phyloP scores from a whole-genome alignment of 371 early-diverging fungal genomes.

The Actinomortierella ambigua region DNA sequence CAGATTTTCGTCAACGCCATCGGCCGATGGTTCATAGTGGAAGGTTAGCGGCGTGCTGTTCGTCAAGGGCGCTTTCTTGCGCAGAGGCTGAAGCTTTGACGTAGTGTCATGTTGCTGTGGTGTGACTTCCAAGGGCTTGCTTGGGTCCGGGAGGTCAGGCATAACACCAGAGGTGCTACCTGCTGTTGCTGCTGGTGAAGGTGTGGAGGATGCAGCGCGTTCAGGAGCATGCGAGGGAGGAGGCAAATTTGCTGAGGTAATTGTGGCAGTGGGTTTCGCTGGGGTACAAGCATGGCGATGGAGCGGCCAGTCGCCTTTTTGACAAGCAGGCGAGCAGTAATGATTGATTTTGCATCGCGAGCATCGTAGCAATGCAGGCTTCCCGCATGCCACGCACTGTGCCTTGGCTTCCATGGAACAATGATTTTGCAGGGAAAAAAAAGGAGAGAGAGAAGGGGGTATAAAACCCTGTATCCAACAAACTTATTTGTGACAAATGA shows the following conservation, averaged over 20 bases:
- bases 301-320: constrained; percentile 33
- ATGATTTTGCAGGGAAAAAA: too few species aligned
- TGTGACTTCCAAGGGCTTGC: constrained; percentile 7
- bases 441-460: too few species aligned
- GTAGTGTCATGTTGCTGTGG: neutral
- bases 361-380: constrained; percentile 30
- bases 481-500: too few species aligned
- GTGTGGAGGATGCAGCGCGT: neutral
- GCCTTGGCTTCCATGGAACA: constrained; percentile 9
- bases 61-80: constrained; percentile 12
- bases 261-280: neutral
- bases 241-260: neutral
- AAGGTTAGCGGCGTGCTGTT: constrained; percentile 46
- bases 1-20: constrained; percentile 70
- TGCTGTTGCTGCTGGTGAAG: neutral
- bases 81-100: neutral
- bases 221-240: neutral
- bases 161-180: constrained; percentile 7
- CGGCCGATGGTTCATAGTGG: constrained; percentile 56
- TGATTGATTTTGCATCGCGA: constrained; percentile 36
- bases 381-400: constrained; percentile 26
- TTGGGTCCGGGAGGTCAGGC: constrained; percentile 21
- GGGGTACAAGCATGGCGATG: constrained; percentile 41
- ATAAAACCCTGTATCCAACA: too few species aligned
- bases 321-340: constrained; percentile 39